These are phyloP conservation scores for Phaeosphaeriaceae sp. DNA, from an alignment of 2,329 filamentous ascomycete species.

Conservation along the genomic window DNA sequence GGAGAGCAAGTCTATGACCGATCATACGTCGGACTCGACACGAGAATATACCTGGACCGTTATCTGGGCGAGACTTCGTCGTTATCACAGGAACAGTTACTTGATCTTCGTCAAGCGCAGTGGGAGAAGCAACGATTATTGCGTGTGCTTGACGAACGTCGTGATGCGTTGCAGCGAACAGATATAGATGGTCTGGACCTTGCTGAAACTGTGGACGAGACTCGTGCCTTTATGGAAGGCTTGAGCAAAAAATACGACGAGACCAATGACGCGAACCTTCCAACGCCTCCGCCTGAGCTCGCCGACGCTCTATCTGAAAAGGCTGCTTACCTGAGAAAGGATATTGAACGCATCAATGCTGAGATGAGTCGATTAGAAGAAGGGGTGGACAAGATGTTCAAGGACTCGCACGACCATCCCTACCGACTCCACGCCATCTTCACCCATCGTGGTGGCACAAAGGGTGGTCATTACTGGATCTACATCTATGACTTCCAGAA, in stretches of 20 bases:
- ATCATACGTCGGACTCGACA: slow-evolving; percentile 77
- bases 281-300: slow-evolving; percentile 30
- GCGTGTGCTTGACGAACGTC: slow-evolving; percentile 59
- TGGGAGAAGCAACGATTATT: slow-evolving; percentile 78
- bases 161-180: slow-evolving; percentile 50
- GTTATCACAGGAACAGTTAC: slow-evolving; percentile 54
- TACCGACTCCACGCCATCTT: slow-evolving; percentile 93
- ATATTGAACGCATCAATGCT: slow-evolving; percentile 32
- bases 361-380: slow-evolving; percentile 57
- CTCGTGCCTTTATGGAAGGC: slow-evolving; percentile 31
- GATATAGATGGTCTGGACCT: slow-evolving; percentile 36
- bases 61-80: slow-evolving; percentile 62
- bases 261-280: slow-evolving; percentile 11
- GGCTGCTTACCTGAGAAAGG: slow-evolving; percentile 30
- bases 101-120: slow-evolving; percentile 69
- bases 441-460: slow-evolving; percentile 75
- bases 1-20: slow-evolving; percentile 53
- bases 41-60: slow-evolving; percentile 84
- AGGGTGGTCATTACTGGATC: slow-evolving; percentile 90
- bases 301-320: slow-evolving; percentile 24
- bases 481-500: slow-evolving; percentile 91
- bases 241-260: slow-evolving; percentile 18
- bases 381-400: slow-evolving; percentile 66
- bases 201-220: slow-evolving; percentile 39
- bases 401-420: slow-evolving; percentile 67